Base-by-base conservation (phyloP, 495 filamentous ascomycete species). In the Hypoxylon cercidicola region DNA sequence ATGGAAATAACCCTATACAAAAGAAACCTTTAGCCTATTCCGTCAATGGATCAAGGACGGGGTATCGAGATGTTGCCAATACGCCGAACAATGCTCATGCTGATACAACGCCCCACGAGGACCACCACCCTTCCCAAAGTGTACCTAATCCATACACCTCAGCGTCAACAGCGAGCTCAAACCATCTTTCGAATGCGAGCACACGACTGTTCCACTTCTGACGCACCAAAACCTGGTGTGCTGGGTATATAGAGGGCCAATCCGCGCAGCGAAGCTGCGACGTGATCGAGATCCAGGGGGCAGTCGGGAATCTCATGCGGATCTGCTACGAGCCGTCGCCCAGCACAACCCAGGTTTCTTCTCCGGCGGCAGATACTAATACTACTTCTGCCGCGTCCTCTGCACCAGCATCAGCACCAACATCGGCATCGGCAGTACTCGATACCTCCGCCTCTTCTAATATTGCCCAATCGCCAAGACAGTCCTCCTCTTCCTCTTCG, bases 281-380 rank as follows among this genome's bases (percentile, higher is more conserved):
- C 58, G 39, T 64, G 37, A 59, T 70, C 74, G 72, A 72, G 69
- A 70, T 66, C 66, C 71, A 25, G 58, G 47, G 55, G 75, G 73
- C 74, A 35, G 66, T 71, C 74, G 60, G 71, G 69, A 64, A 47
- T 64, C 72, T 70, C 72, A 30, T 62, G 76, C 74, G 75, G 76
- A 82, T 73, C 75, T 82, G 79, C 71, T 82, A 74, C 78, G 70
- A 81, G 78, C 75, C 79, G 74, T 77, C 76, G 48, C 74, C 74
- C 68, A 82, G 71, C 67, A 79, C 66, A 4, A 80, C 65, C 77
- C 76, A 79, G 60, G 68, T 16, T 32, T 32, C 60, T 43, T 64
- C 66, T 21, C 55, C 71, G 46, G 50, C 30, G 50, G 46, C 40
- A 10, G 66, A 64, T 37, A 46, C 13, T 12, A 55, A 64, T 37